Conservation (phyloP, 2,329 filamentous ascomycete species). For the Dryadomyces quercivorus region DNA sequence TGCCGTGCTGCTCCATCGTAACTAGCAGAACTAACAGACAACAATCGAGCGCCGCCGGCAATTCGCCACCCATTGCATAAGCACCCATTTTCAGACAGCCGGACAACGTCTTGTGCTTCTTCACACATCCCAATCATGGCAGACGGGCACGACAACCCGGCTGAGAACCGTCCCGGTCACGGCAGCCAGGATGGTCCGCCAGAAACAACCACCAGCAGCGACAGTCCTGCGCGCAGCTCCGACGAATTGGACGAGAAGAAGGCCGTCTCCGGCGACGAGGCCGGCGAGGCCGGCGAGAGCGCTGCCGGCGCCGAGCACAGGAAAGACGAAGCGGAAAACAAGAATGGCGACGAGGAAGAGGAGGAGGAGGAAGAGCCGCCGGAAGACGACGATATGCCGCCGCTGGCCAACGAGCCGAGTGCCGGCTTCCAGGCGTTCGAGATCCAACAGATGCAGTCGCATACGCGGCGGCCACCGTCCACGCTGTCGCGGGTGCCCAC, state of each 20-base stretch:
- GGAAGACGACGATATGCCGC: constrained; percentile 5
- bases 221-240: neutral
- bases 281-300: neutral
- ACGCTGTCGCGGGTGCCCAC: constrained; percentile 20
- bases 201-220: neutral
- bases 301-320: neutral
- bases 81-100: too few species aligned
- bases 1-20: too few species aligned
- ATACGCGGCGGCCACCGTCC: neutral
- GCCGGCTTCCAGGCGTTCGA: constrained; percentile 12
- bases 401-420: constrained; percentile 9
- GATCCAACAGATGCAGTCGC: constrained; percentile 1
- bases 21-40: too few species aligned
- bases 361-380: constrained; percentile 1
- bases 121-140: neutral
- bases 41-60: too few species aligned
- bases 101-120: neutral
- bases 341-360: neutral
- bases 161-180: neutral
- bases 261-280: neutral
- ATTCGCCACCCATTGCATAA: too few species aligned
- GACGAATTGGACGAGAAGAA: neutral
- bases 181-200: neutral
- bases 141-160: neutral
- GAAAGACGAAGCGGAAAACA: neutral